phyloP scores from a whole-genome alignment of 345 rosid species.

The Microcos paniculata region DNA sequence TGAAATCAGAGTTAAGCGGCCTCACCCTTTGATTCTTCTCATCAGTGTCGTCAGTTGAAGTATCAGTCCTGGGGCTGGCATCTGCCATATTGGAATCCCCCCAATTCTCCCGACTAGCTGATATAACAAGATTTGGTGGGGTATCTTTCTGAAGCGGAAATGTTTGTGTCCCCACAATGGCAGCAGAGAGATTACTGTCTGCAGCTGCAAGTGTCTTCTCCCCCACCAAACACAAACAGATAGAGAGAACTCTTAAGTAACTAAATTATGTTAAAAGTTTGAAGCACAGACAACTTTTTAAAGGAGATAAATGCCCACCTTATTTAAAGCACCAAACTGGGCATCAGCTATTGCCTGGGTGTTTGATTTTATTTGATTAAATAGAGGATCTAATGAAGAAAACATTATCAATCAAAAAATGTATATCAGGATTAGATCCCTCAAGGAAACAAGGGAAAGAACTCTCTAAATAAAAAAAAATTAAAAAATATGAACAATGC shows the following conservation, averaged over 20 bases:
- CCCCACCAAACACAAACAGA: neutral
- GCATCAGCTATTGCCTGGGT: conserved; percentile 42
- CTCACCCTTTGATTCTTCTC: conserved; percentile 77
- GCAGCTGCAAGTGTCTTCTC: conserved; percentile 38
- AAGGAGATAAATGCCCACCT: conserved; percentile 37
- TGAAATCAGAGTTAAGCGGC: conserved; percentile 23
- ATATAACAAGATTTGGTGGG: conserved; percentile 35
- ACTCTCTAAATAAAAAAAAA: neutral
- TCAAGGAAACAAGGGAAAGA: neutral
- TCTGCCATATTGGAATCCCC: conserved; percentile 72
- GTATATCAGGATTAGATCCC: conserved; percentile 1
- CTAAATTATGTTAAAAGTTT: conserved; percentile 11
- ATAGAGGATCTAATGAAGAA: conserved; percentile 42
- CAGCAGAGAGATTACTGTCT: conserved; percentile 33
- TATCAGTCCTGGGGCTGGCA: conserved; percentile 85
- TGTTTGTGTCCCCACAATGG: conserved; percentile 33
- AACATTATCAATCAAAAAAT: neutral
- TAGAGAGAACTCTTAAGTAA: conserved; percentile 15
- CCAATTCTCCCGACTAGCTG: conserved; percentile 54
- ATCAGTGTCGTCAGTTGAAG: conserved; percentile 86
- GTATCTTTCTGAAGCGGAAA: conserved; percentile 37
- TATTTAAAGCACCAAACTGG: conserved; percentile 43
- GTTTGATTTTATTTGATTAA: conserved; percentile 54
- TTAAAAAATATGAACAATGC: conserved; percentile 1
- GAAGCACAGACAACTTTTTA: neutral